Percentiles rank a stretch among this genome's conserved stretches.
These are phyloP conservation scores for Pseudocercospora ulei DNA, from an alignment of 2,329 filamentous ascomycete species.

Conservation along the genomic window DNA sequence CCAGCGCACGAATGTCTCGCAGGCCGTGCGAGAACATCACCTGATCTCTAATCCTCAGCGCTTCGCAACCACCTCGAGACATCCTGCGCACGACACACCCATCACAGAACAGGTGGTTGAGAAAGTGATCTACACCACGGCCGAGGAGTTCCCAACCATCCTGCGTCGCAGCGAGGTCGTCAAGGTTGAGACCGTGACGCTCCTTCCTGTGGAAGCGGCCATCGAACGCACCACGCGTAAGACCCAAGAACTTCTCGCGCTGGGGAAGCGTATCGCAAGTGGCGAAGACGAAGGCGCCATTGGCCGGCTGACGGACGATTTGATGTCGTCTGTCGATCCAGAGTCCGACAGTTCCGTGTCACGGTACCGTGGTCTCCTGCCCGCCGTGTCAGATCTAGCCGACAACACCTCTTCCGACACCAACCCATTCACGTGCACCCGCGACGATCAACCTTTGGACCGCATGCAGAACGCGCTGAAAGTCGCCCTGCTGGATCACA, in stretches of 20 bases:
- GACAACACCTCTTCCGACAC: conserved; percentile 38
- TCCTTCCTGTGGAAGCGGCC: conserved; percentile 74
- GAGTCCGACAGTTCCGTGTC: conserved; percentile 66
- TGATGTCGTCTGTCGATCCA: conserved; percentile 66
- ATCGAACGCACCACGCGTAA: conserved; percentile 84
- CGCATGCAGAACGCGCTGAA: conserved; percentile 67
- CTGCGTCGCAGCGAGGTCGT: conserved; percentile 78
- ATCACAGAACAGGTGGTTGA: conserved; percentile 66
- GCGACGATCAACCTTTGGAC: conserved; percentile 37
- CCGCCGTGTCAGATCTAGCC: conserved; percentile 36
- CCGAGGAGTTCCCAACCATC: conserved; percentile 83
- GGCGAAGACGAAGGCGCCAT: conserved; percentile 55
- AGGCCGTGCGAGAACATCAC: conserved; percentile 76
- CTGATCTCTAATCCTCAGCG: conserved; percentile 65
- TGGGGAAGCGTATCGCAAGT: conserved; percentile 59
- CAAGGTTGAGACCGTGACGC: conserved; percentile 52
- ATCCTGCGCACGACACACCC: conserved; percentile 53
- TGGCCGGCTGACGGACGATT: conserved; percentile 60
- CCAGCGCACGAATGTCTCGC: conserved; percentile 74
- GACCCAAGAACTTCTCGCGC: conserved; percentile 67
- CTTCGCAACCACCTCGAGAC: conserved; percentile 68
- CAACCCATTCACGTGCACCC: conserved; percentile 22
- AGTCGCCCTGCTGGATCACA: conserved; percentile 80
- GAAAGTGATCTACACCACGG: conserved; percentile 74
- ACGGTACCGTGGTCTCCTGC: conserved; percentile 65